Conservation (phyloP, 441 rosid species). For the Euphorbia schlechtendalii region DNA sequence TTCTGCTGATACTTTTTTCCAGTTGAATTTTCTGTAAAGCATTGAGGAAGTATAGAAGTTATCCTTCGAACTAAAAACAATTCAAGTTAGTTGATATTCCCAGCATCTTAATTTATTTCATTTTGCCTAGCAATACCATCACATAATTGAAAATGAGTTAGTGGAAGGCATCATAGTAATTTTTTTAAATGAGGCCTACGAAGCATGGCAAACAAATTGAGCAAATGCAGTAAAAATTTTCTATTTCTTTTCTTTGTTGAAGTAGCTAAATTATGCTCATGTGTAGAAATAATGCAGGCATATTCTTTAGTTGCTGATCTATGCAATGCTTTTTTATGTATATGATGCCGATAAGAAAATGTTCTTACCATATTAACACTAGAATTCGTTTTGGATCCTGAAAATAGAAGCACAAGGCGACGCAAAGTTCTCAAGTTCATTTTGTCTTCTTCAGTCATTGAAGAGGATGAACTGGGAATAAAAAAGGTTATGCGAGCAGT, state of each 20-base stretch:
- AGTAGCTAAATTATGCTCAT: neutral
- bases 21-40: neutral
- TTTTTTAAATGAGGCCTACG: neutral
- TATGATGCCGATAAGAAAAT: conserved; percentile 3
- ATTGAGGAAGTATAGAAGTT: no score
- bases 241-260: neutral
- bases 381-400: conserved; percentile 39
- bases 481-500: conserved; percentile 40
- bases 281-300: neutral
- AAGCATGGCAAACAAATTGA: neutral
- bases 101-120: no score
- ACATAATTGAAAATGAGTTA: neutral
- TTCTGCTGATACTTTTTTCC: neutral
- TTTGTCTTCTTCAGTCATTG: conserved; percentile 69
- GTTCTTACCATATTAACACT: conserved; percentile 35
- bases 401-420: conserved; percentile 57
- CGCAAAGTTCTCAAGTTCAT: conserved; percentile 64
- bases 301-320: neutral
- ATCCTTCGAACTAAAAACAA: neutral
- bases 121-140: no score
- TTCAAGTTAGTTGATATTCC: neutral
- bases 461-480: conserved; percentile 32
- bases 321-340: neutral
- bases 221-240: neutral
- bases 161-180: neutral